phyloP scores from a whole-genome alignment of 257 asterid species.

The Penstemon newberryi region DNA sequence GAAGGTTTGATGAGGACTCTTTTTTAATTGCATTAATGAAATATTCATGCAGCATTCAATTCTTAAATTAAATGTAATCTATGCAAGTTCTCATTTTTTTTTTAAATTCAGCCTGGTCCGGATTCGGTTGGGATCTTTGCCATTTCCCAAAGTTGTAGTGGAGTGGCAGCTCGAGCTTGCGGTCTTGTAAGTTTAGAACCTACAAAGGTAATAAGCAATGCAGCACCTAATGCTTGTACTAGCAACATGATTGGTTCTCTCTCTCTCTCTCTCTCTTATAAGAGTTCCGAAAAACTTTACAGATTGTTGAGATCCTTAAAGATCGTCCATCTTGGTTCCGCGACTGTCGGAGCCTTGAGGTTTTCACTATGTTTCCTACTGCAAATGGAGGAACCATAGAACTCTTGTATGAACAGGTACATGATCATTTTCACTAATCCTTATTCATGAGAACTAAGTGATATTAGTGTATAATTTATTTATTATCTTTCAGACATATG shows the following conservation, averaged over 20 bases:
- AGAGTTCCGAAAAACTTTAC: constrained; percentile 8
- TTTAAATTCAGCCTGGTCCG: constrained; percentile 96
- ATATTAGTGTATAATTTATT: neutral
- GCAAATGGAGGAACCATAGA: constrained; percentile 96
- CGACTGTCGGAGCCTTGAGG: constrained; percentile 90
- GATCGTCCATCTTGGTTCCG: constrained; percentile 97
- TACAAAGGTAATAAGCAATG: constrained; percentile 52
- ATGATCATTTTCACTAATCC: neutral
- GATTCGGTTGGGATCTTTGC: constrained; percentile 99
- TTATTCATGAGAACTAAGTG: neutral
- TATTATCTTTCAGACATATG: constrained; percentile 61
- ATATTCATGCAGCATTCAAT: neutral
- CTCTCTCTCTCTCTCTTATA: neutral
- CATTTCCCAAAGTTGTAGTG: constrained; percentile 85
- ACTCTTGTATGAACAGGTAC: constrained; percentile 84
- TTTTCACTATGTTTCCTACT: constrained; percentile 86
- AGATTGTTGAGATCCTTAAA: constrained; percentile 98
- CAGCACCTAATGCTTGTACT: neutral
- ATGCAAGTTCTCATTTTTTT: neutral
- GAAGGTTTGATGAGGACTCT: constrained; percentile 56
- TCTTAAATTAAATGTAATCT: constrained; percentile 13
- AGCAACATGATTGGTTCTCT: neutral
- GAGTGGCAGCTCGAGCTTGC: constrained; percentile 99
- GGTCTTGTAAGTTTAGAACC: constrained; percentile 99
- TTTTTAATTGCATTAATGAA: neutral